Evolutionary conservation across 1,284 basidiomycete genomes (phyloP).

Genomic region (Hypsizygus ulmarius): DNA sequence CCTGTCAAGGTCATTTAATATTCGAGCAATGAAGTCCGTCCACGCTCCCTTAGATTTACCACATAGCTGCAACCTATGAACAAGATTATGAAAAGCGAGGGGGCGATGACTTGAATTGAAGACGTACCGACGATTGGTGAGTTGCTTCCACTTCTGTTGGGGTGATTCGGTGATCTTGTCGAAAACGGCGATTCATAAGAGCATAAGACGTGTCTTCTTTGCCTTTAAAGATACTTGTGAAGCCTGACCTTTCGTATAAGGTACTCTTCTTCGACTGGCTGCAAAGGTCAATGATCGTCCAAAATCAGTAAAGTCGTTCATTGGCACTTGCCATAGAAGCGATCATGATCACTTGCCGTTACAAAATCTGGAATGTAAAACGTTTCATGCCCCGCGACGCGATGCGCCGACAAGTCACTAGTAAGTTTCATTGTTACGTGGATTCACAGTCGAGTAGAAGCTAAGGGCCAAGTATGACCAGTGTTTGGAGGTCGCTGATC

Average conservation of each 20-base stretch:
- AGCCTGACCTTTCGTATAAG: conserved; percentile 66
- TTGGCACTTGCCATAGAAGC: not conserved
- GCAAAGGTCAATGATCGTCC: not conserved
- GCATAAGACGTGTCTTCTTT: not conserved
- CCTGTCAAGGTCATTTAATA: conserved; percentile 38
- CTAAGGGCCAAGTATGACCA: too few relatives aligned
- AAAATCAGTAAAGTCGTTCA: not conserved
- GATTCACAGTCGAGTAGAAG: too few relatives aligned
- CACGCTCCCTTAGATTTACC: conserved; percentile 43
- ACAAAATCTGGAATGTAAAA: conserved; percentile 84
- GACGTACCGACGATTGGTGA: conserved; percentile 72
- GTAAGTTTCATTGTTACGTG: conserved; percentile 2
- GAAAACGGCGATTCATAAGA: conserved; percentile 1
- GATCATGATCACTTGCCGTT: conserved; percentile 36
- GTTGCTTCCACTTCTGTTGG: conserved; percentile 82
- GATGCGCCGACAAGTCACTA: conserved; percentile 29
- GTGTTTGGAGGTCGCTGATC: too few relatives aligned
- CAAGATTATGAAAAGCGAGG: conserved; percentile 4
- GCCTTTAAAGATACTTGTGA: not conserved
- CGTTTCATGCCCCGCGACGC: conserved; percentile 39
- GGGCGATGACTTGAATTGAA: conserved; percentile 1
- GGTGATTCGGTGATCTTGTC: conserved; percentile 66
- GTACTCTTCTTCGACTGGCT: conserved; percentile 73
- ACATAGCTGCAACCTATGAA: conserved; percentile 69
- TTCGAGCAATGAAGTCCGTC: not conserved